phyloP scores from a whole-genome alignment of 1,284 basidiomycete species.

The Boletus sp. region DNA sequence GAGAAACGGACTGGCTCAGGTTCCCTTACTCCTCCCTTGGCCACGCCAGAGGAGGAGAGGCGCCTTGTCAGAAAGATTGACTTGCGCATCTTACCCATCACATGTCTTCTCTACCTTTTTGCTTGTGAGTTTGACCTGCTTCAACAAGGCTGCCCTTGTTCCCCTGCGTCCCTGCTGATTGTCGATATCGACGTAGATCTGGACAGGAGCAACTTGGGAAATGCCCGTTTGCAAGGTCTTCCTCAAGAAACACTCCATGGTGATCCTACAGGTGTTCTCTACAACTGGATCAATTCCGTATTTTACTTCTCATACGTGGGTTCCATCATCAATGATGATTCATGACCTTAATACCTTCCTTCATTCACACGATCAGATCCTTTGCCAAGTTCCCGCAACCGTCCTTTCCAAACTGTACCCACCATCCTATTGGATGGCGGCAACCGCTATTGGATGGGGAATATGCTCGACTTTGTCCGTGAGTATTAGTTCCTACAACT shows the following conservation, averaged over 20 bases:
- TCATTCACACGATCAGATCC: slow-evolving; percentile 48
- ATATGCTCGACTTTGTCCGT: slow-evolving; percentile 71
- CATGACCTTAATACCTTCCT: neutral
- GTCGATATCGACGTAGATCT: slow-evolving; percentile 48
- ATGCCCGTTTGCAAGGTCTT: slow-evolving; percentile 75
- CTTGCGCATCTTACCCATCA: slow-evolving; percentile 67
- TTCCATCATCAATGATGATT: slow-evolving; percentile 14
- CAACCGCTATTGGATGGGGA: slow-evolving; percentile 71
- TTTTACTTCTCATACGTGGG: slow-evolving; percentile 78
- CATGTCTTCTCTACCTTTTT: slow-evolving; percentile 74
- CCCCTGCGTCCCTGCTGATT: slow-evolving; percentile 2
- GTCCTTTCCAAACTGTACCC: slow-evolving; percentile 67
- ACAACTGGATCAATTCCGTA: slow-evolving; percentile 72
- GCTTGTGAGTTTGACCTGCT: slow-evolving; percentile 55
- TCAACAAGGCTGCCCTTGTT: neutral
- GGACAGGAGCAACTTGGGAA: slow-evolving; percentile 75
- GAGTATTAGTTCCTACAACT: slow-evolving; percentile 16
- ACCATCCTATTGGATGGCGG: slow-evolving; percentile 68
- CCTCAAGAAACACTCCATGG: slow-evolving; percentile 65
- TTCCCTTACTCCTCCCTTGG: slow-evolving; percentile 16
- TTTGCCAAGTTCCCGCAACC: slow-evolving; percentile 71
- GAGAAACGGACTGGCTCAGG: slow-evolving; percentile 6
- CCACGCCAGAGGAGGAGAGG: slow-evolving; percentile 52
- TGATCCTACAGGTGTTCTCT: slow-evolving; percentile 64
- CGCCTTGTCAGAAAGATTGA: slow-evolving; percentile 70